Base-by-base conservation (phyloP, 2,329 filamentous ascomycete species). In the Sclerotinia glacialis region DNA sequence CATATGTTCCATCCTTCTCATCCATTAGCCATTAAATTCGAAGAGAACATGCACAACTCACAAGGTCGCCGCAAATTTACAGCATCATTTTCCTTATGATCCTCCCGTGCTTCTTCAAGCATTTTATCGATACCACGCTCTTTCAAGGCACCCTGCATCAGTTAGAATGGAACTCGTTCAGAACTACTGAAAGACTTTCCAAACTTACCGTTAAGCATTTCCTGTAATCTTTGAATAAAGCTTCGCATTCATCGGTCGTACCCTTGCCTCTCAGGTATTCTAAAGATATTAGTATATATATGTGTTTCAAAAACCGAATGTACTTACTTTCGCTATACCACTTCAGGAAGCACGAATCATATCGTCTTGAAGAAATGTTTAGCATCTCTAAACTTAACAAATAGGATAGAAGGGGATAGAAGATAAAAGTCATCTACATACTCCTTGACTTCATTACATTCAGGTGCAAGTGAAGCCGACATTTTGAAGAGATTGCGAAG, bases 251-350 rank as follows among this genome's bases (percentile, higher is more conserved):
- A 67, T 87, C 93, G 55, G 88, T 88, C 50, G 88, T 90, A 52
- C 93, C 90, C 67, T 89, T 89, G 11, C 93, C 93, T 72, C 93
- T 86, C 26, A 99, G 86, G 76, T 97, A 99, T 79, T 97, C 95
- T 95, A 71, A 34, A 2, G 28, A 31, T 71, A 21, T 69, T 67
- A 46, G 58, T 69, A 34, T 18, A 60, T 55, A 23, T 63, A n/a
- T 64, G 46, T 42, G 58, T 65, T 18, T 59, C 71, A 60, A 73
- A 72, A 62, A 62, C 1, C 8, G 31, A 50, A 68, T 61, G 63
- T 40, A 78, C 89, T 67, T 83, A 97, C 95, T 98, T 80, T 99
- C 95, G 77, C 93, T 97, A 79, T 99, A 99, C 95, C 95, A 99
- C 80, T 97, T 98, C 71, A 99, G 82, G 78, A 99, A 99, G 80